Base-by-base conservation (phyloP, 2,329 filamentous ascomycete species). In the Rosellinia necatrix region DNA sequence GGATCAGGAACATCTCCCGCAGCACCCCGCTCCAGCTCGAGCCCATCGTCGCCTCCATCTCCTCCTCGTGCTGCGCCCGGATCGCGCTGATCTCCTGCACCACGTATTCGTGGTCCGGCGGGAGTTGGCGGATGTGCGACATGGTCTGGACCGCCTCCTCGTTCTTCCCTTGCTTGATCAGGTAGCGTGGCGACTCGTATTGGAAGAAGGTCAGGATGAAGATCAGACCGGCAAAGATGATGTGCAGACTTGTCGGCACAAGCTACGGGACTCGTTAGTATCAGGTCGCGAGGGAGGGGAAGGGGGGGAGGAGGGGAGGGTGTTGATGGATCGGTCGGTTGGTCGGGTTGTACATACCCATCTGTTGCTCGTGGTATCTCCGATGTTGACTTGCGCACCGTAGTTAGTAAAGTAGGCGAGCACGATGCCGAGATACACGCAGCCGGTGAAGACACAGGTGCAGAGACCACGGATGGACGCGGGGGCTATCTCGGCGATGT, bases 391-490 rank as follows among this genome's bases (percentile, higher is more conserved):
- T 53, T 78, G 70, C 50, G 74, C 77, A 55, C 85, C 85, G 68
- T 86, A 88, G 70, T 86, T 89, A 56, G 87, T 84, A 66, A 91
- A 92, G 74, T 92, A 93, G 7, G 87, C 88, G 13, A 92, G 78
- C 65, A 92, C 88, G 59, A 92, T 90, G 21, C 89, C 90, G 49
- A 90, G 72, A 67, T 92, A 92, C 19, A 92, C 89, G 46, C 88
- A 79, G 1, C 85, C 86, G 0, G 85, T 84, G 68, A 89, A 89
- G 22, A 86, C 79, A 66, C 85, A 87, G 1, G 89, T 90, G 68
- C 88, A 91, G 19, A 92, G 81, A 62, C 90, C 88, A 51, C 88
- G 83, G 56, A 90, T 78, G 1, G 84, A 81, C 2, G 85, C 83
- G 0, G 88, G 88, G 0, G 88, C 82, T 34, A 89, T 85, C 72